Evolutionary conservation across 306 rosid genomes (phyloP).

Genomic region (Myrica gale): DNA sequence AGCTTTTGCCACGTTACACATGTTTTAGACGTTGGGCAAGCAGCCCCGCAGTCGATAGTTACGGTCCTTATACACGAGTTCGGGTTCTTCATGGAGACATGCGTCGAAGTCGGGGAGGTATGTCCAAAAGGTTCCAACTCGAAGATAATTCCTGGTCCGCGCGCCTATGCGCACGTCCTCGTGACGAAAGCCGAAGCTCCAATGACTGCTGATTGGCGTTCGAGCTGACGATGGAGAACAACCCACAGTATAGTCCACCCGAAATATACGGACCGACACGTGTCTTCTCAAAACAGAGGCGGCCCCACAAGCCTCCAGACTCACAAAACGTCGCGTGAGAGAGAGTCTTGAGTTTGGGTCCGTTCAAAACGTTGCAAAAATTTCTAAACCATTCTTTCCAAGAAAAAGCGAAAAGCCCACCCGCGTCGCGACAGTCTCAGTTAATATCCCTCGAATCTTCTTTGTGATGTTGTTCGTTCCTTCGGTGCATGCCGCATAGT

Average conservation of each 20-base stretch:
- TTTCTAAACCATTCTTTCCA: constrained; percentile 17
- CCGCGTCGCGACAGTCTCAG: constrained; percentile 24
- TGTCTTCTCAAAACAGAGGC: background rate
- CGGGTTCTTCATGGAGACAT: background rate
- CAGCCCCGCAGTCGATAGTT: too few relatives aligned
- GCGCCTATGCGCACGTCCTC: background rate
- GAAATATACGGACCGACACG: background rate
- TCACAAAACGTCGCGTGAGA: background rate
- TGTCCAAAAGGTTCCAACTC: too few relatives aligned
- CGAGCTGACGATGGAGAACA: constrained; percentile 6
- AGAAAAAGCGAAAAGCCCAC: constrained; percentile 11
- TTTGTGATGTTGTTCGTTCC: background rate
- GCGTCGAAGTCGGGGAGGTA: too few relatives aligned
- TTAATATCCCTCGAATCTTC: constrained; percentile 43
- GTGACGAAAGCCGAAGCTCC: background rate
- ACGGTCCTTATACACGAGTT: background rate
- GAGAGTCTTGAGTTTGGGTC: background rate
- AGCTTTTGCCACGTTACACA: background rate
- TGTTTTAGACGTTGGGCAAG: background rate
- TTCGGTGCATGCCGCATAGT: background rate
- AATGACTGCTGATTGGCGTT: background rate
- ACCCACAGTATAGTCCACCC: background rate
- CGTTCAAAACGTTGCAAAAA: background rate
- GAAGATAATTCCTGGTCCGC: too few relatives aligned
- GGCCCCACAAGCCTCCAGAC: background rate